These are phyloP conservation scores for Aspergillus cavernicola DNA, from an alignment of 495 filamentous ascomycete genomes.

Conservation along the genomic window DNA sequence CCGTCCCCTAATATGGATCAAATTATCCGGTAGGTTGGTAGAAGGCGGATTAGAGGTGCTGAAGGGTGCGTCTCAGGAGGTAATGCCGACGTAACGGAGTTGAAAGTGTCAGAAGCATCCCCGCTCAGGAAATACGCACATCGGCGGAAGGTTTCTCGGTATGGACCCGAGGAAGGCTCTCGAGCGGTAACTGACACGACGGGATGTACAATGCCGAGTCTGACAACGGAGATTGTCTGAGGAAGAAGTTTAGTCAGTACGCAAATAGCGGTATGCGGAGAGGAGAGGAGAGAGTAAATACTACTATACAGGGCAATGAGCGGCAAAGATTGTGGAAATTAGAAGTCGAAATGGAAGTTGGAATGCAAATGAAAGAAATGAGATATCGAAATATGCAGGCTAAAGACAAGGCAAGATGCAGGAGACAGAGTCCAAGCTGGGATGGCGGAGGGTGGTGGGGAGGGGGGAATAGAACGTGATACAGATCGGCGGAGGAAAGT, in stretches of 20 bases:
- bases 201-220: background rate
- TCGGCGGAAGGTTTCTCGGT: background rate
- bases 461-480: constrained; percentile 7
- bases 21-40: background rate
- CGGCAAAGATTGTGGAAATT: background rate
- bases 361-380: constrained; percentile 5
- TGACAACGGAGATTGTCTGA: background rate
- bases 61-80: background rate
- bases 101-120: constrained; percentile 11
- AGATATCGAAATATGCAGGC: constrained; percentile 13
- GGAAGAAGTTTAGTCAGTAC: background rate
- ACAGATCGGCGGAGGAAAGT: constrained; percentile 12
- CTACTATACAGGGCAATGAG: background rate
- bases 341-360: too few relatives aligned
- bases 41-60: background rate
- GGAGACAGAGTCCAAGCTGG: constrained; percentile 16
- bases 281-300: background rate
- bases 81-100: constrained; percentile 5
- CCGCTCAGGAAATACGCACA: constrained; percentile 5
- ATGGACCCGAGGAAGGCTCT: background rate
- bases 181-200: background rate
- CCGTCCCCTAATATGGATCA: background rate
- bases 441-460: constrained; percentile 2
- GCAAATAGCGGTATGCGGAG: constrained; percentile 15
- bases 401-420: constrained; percentile 19